Percentiles rank a stretch among this genome's conserved stretches.
phyloP scores from a whole-genome alignment of 2,329 filamentous ascomycete species.

The Boeremia exigua region DNA sequence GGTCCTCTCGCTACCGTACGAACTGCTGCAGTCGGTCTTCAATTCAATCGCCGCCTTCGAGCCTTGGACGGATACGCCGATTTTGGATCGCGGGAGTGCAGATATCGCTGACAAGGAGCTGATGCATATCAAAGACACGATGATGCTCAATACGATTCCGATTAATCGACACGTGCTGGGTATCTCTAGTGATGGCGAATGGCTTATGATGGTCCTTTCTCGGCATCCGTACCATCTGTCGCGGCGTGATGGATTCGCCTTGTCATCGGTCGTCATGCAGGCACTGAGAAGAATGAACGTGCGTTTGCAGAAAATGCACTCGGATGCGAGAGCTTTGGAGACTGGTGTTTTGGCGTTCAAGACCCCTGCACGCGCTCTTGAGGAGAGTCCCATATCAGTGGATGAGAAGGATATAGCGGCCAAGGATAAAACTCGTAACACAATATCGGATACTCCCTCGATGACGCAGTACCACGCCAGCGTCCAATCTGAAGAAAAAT shows the following conservation, averaged over 20 bases:
- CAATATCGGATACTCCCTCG: not conserved
- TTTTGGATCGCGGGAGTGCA: not conserved
- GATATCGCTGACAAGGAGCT: not conserved
- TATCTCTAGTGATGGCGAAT: not conserved
- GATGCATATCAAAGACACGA: not conserved
- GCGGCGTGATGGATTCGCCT: not conserved
- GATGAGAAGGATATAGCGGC: not conserved
- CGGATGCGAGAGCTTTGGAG: not conserved
- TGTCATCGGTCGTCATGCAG: not conserved
- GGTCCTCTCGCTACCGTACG: not conserved
- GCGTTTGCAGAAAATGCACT: not conserved
- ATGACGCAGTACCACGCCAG: not conserved
- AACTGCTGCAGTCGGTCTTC: not conserved
- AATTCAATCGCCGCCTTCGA: not conserved
- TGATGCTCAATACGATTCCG: not conserved
- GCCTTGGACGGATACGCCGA: not conserved
- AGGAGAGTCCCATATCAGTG: not conserved
- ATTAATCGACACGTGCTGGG: not conserved
- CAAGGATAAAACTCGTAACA: not conserved
- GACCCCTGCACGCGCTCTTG: not conserved
- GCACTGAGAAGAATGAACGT: conserved; percentile 3
- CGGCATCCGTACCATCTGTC: conserved; percentile 1
- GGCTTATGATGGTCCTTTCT: not conserved
- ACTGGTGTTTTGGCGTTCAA: not conserved
- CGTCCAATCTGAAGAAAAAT: not conserved